phyloP scores from a whole-genome alignment of 1,284 basidiomycete genomes.

The Cystobasidium sp. region DNA sequence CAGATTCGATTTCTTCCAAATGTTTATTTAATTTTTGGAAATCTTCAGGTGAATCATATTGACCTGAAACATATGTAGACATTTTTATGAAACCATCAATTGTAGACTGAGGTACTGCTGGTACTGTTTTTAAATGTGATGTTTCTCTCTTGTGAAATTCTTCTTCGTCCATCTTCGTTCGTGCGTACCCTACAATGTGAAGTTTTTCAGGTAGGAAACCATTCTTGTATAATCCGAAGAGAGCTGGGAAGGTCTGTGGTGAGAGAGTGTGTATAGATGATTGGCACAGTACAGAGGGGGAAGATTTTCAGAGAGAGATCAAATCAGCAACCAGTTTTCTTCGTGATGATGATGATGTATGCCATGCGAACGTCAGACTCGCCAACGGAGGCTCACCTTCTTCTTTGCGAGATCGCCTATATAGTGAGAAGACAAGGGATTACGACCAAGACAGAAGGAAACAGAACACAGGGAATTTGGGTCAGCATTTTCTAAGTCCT shows the following conservation, averaged over 20 bases:
- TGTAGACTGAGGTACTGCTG: constrained; percentile 61
- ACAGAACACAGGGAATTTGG: background rate
- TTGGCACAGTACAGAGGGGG: too few species aligned
- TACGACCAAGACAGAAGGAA: constrained; percentile 62
- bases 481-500: too few species aligned
- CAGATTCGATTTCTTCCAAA: constrained; percentile 72
- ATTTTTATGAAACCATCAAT: constrained; percentile 80
- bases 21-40: constrained; percentile 77
- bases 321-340: too few species aligned
- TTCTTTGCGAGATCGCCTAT: constrained; percentile 99
- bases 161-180: constrained; percentile 86
- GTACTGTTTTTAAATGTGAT: constrained; percentile 77
- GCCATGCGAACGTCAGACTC: too few species aligned
- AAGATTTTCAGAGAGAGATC: too few species aligned
- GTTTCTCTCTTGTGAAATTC: constrained; percentile 84
- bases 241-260: constrained; percentile 83
- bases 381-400: constrained; percentile 78
- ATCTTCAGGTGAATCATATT: constrained; percentile 79
- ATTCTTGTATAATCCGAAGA: constrained; percentile 82
- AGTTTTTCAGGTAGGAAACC: constrained; percentile 78
- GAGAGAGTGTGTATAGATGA: too few species aligned
- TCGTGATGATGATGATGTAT: too few species aligned
- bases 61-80: constrained; percentile 79
- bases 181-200: constrained; percentile 90
- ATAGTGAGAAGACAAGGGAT: constrained; percentile 63